phyloP scores from a whole-genome alignment of 129 eudicot genomes.

The Heracleum sosnowskyi region DNA sequence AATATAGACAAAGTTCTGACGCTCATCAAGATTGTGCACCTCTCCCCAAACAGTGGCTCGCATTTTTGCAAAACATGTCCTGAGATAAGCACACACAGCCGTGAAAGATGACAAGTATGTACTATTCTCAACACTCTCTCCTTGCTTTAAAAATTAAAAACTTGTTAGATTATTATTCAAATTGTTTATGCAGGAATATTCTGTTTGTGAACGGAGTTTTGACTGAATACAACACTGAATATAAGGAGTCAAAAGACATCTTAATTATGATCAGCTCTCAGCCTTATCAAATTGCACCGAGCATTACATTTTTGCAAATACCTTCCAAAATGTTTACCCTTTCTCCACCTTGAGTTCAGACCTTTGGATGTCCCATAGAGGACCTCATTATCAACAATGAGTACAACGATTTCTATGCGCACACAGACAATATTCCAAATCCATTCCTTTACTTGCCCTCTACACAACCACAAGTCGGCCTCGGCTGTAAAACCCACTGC shows the following conservation, averaged over 20 bases:
- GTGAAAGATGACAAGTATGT: too few relatives aligned
- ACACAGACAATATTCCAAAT: constrained; percentile 3
- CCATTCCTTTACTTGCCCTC: constrained; percentile 14
- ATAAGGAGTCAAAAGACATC: not conserved
- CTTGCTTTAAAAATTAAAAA: too few relatives aligned
- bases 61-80: too few relatives aligned
- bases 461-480: not conserved
- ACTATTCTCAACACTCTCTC: too few relatives aligned
- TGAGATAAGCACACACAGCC: too few relatives aligned
- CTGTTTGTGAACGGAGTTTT: not conserved
- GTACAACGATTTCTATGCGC: constrained; percentile 4
- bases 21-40: too few relatives aligned
- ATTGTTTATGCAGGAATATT: too few relatives aligned
- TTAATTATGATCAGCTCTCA: not conserved
- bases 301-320: not conserved
- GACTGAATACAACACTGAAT: not conserved
- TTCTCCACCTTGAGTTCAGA: constrained; percentile 20
- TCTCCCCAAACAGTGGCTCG: too few relatives aligned
- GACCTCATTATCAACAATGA: constrained; percentile 12
- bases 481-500: not conserved
- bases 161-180: too few relatives aligned
- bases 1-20: too few relatives aligned
- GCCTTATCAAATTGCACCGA: not conserved
- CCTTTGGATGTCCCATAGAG: constrained; percentile 23
- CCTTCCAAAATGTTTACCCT: constrained; percentile 24